Percentiles rank a stretch among this genome's conserved stretches.
Evolutionary conservation across 2,329 filamentous ascomycete genomes (phyloP).

Genomic region (Talaromyces islandicus): DNA sequence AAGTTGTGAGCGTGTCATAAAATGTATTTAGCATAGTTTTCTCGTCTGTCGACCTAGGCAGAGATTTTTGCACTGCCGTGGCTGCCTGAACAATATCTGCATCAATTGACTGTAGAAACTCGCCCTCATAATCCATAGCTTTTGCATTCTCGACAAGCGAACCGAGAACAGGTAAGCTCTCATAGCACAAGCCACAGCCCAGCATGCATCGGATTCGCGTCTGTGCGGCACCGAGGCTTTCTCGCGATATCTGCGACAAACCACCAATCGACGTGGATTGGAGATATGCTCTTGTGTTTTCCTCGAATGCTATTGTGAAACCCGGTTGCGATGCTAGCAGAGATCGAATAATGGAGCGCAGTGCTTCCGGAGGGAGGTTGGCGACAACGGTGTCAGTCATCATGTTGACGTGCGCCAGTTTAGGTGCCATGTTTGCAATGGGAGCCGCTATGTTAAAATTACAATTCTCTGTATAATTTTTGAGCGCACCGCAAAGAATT

Average conservation of each 20-base stretch:
- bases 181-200: slow-evolving; percentile 27
- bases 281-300: neutral
- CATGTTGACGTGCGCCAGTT: slow-evolving; percentile 40
- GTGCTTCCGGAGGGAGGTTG: slow-evolving; percentile 35
- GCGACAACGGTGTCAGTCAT: slow-evolving; percentile 43
- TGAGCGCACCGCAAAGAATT: neutral
- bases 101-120: slow-evolving; percentile 26
- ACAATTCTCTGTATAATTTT: neutral
- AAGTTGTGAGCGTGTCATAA: slow-evolving; percentile 2
- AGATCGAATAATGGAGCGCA: slow-evolving; percentile 32
- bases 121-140: slow-evolving; percentile 1
- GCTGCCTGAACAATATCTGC: slow-evolving; percentile 32
- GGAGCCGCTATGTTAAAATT: neutral
- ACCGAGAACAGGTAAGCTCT: slow-evolving; percentile 18
- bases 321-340: slow-evolving; percentile 7
- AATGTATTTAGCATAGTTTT: slow-evolving; percentile 3
- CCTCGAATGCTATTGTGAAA: slow-evolving; percentile 29
- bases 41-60: slow-evolving; percentile 16
- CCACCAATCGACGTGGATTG: neutral
- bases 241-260: slow-evolving; percentile 15
- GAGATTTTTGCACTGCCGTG: slow-evolving; percentile 30
- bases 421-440: neutral
- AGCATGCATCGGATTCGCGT: slow-evolving; percentile 25
- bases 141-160: neutral
- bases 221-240: slow-evolving; percentile 16